Percentiles rank a stretch among this genome's conserved stretches.
These are phyloP conservation scores for Phytophthora brassicae DNA, from an alignment of 352 stramenopile species.

Conservation along the genomic window DNA sequence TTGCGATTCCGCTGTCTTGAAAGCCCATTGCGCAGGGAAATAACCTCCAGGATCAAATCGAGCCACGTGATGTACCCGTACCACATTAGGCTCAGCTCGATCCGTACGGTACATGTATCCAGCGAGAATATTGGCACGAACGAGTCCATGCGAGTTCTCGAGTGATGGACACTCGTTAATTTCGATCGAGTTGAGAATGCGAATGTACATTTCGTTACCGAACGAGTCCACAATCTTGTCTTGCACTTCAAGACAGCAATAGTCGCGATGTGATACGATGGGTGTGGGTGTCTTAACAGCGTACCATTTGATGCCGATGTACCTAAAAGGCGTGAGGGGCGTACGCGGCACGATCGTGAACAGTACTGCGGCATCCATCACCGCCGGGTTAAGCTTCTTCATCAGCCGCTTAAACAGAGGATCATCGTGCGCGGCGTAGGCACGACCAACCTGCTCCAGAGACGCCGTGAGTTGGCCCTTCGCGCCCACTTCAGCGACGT, in stretches of 20 bases:
- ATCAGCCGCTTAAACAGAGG: constrained; percentile 74
- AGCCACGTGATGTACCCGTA: constrained; percentile 79
- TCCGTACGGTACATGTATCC: constrained; percentile 83
- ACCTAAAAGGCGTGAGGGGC: constrained; percentile 67
- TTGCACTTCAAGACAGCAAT: constrained; percentile 84
- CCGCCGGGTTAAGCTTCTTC: constrained; percentile 75
- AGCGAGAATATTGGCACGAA: constrained; percentile 79
- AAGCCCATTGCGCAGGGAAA: constrained; percentile 79
- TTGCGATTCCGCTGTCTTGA: constrained; percentile 83
- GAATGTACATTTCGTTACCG: constrained; percentile 86
- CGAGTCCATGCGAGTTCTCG: constrained; percentile 83
- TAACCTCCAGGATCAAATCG: constrained; percentile 76
- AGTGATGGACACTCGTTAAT: constrained; percentile 80
- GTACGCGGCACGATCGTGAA: constrained; percentile 78
- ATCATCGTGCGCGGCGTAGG: constrained; percentile 80
- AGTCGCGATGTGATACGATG: constrained; percentile 83
- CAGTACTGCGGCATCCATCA: constrained; percentile 81
- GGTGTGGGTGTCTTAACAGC: constrained; percentile 80
- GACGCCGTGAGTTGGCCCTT: constrained; percentile 69
- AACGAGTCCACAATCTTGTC: constrained; percentile 83
- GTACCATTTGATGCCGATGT: constrained; percentile 90
- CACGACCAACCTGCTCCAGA: constrained; percentile 72
- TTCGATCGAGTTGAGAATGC: constrained; percentile 81
- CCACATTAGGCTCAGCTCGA: constrained; percentile 61
- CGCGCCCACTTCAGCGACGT: constrained; percentile 77